These are phyloP conservation scores for Parasitella parasitica DNA, from an alignment of 371 early-diverging fungal genomes.

Conservation along the genomic window DNA sequence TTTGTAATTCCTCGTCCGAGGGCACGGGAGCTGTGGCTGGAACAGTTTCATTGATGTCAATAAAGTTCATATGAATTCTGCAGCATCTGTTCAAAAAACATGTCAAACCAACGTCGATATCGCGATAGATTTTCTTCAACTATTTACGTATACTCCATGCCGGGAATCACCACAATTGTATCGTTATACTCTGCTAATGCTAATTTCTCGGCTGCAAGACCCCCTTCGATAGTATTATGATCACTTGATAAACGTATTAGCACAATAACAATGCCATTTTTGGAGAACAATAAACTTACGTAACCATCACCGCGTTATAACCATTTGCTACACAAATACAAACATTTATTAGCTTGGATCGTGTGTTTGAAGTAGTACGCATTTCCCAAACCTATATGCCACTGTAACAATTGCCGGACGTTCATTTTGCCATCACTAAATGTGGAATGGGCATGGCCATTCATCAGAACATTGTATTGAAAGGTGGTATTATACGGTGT, in stretches of 20 bases:
- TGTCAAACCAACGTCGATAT: too few species aligned
- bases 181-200: conserved; percentile 56
- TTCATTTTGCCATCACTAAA: conserved; percentile 71
- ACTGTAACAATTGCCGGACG: conserved; percentile 62
- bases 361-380: too few species aligned
- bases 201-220: conserved; percentile 60
- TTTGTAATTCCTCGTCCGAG: conserved; percentile 62
- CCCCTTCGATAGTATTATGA: conserved; percentile 73
- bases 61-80: conserved; percentile 77
- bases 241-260: conserved; percentile 42
- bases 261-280: background rate
- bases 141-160: conserved; percentile 70
- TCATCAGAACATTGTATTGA: conserved; percentile 64
- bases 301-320: conserved; percentile 73
- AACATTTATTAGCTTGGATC: too few species aligned
- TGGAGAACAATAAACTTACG: conserved; percentile 20
- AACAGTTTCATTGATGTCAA: conserved; percentile 71
- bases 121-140: background rate
- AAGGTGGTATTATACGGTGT: conserved; percentile 57
- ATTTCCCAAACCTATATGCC: conserved; percentile 68
- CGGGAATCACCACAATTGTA: conserved; percentile 68
- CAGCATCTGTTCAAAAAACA: conserved; percentile 52
- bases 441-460: conserved; percentile 72
- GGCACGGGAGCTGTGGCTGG: conserved; percentile 59
- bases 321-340: conserved; percentile 57